A percentile compares a stretch with the other conserved stretches of the same genome.
phyloP scores from a whole-genome alignment of 345 rosid species.

The Aquilaria yunnanensis region DNA sequence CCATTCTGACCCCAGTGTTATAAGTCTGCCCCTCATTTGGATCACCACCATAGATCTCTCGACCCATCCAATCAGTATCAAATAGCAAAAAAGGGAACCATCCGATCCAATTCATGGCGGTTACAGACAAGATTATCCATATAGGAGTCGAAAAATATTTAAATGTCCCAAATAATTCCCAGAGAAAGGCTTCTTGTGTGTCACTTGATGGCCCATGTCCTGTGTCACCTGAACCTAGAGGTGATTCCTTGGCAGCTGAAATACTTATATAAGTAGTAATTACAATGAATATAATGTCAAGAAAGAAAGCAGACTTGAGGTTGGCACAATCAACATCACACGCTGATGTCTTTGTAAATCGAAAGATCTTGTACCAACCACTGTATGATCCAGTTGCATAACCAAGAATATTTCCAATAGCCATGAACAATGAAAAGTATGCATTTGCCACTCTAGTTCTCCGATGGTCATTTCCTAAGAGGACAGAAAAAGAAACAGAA shows the following conservation, averaged over 20 bases:
- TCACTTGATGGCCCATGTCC: conserved; percentile 34
- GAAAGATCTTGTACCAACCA: conserved; percentile 78
- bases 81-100: conserved; percentile 92
- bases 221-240: conserved; percentile 40
- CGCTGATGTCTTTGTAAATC: conserved; percentile 62
- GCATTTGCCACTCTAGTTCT: conserved; percentile 88
- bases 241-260: conserved; percentile 55
- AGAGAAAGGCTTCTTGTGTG: conserved; percentile 71
- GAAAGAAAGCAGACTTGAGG: conserved; percentile 83
- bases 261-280: conserved; percentile 48
- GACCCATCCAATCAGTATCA: conserved; percentile 99
- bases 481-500: conserved; percentile 1
- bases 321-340: conserved; percentile 77
- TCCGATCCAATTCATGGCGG: conserved; percentile 85
- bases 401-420: conserved; percentile 82
- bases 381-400: conserved; percentile 83
- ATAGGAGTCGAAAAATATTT: conserved; percentile 48
- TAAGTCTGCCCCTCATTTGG: conserved; percentile 69
- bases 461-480: conserved; percentile 76
- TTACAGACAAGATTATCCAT: conserved; percentile 71
- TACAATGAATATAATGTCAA: conserved; percentile 58
- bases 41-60: conserved; percentile 83
- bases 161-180: conserved; percentile 83
- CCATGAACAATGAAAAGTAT: conserved; percentile 86
- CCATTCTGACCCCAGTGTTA: conserved; percentile 79